Evolutionary conservation across 345 rosid genomes (phyloP).

Genomic region (Microthlaspi erraticum): DNA sequence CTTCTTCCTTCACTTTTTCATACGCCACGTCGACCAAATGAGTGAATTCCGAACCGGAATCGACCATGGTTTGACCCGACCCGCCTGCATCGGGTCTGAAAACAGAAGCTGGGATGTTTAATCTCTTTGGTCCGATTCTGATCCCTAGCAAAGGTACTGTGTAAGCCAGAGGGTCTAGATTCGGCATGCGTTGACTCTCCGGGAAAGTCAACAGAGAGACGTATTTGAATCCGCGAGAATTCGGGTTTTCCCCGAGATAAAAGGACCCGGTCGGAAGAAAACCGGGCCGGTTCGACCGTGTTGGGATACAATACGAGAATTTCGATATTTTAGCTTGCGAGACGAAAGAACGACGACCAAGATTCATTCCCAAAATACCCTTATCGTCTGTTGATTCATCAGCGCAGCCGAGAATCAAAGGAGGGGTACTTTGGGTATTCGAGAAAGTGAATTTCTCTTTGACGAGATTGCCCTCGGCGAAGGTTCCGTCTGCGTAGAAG

Average conservation of each 20-base stretch:
- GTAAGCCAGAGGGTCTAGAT: conserved; percentile 78
- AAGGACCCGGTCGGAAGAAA: conserved; percentile 61
- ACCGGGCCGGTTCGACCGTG: conserved; percentile 45
- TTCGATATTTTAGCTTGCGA: conserved; percentile 74
- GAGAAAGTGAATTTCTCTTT: conserved; percentile 67
- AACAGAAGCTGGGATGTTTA: conserved; percentile 51
- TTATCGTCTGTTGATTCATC: conserved; percentile 51
- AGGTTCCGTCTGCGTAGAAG: conserved; percentile 89
- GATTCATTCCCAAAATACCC: conserved; percentile 92
- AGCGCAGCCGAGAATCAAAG: conserved; percentile 78
- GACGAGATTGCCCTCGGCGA: conserved; percentile 85
- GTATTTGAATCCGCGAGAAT: conserved; percentile 58
- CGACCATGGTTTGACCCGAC: conserved; percentile 84
- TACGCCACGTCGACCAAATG: conserved; percentile 81
- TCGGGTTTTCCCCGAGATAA: conserved; percentile 73
- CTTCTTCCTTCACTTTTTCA: conserved; percentile 58
- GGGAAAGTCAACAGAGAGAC: conserved; percentile 54
- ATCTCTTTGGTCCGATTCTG: conserved; percentile 53
- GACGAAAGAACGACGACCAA: conserved; percentile 73
- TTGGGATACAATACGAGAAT: conserved; percentile 81
- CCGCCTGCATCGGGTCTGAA: conserved; percentile 75
- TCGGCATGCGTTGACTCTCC: conserved; percentile 64
- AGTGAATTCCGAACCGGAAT: conserved; percentile 87
- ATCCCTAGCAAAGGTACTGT: conserved; percentile 75
- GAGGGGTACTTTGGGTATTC: conserved; percentile 59